Evolutionary conservation across 495 filamentous ascomycete species (phyloP), one percentile per base, ranked within the genome.

Genomic region (Aspergillus taichungensis): DNA sequence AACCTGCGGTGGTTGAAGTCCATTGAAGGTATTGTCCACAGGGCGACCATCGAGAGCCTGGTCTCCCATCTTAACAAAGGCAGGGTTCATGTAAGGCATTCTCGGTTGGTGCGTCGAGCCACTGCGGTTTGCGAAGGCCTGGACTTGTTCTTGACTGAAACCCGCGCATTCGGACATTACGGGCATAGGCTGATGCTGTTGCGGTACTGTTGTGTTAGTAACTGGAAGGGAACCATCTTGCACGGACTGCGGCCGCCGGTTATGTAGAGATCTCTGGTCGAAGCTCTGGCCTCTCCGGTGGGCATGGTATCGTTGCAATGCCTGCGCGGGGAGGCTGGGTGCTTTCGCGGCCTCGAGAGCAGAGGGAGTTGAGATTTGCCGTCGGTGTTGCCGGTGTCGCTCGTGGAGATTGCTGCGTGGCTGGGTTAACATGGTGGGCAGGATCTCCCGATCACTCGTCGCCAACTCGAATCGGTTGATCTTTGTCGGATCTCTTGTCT

Each of bases 301-400:
- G 59, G 73, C 68, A 56, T 66, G 65, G 48, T 61, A 63, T 51
- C 66, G 67, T 48, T 73, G 75, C 57, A 69, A 60, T 48, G 60
- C 67, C 49, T 77, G 75, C 48, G 72, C 74, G 51, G 77, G 74
- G 55, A 83, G 72, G 64, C 68, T 74, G 40, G 69, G 67, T 56
- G 79, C 75, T 73, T 83, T 83, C 46, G 74, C 69, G 42, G 76
- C 75, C 59, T 87, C 83, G 64, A 83, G 84, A 53, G 73, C 75
- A 46, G 78, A 77, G 46, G 88, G 88, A 56, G 87, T 92, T 56
- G 88, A 95, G 57, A 88, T 83, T 71, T 91, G 88, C 62, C 88
- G 85, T 60, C 86, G 79, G 68, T 94, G 87, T 71, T 78, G 79
- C 61, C 79, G 78, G 58, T 79, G 79, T 65, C 82, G 83, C 54